Evolutionary conservation across 192 early-diverging fungal genomes (phyloP), one percentile per base, ranked within the genome.

Genomic region (Entomortierella lignicola): DNA sequence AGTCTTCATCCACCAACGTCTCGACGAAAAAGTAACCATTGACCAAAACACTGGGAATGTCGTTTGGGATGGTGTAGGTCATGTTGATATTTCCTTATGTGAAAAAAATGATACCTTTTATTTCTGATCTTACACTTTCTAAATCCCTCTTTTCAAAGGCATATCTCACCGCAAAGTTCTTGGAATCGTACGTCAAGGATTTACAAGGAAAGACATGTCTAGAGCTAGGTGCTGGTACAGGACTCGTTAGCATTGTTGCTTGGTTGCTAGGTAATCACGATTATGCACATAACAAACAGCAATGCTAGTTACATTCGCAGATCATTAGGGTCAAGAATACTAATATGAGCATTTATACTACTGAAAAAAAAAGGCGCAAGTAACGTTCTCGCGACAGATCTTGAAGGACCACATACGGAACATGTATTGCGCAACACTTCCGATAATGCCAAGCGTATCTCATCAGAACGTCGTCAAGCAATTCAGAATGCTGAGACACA

Each of bases 41-140:
- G 66, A 81, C 48, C 80, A 81, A 30, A 81, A 73, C 60, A 81
- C 71, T 29, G 80, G 80, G 20, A 81, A 81, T 27, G 80, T 81
- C 39, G 80, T 81, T 0, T 81, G 80, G 80, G 80, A 81, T 51
- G 80, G 80, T 0, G 80, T 73, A 69, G 52, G 71, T 65, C 7
- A n/a, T 39, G 47, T 55, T 53, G 4, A 58, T 37, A 12, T 12
- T 47, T 15, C 44, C 12, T 47, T 47, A 2, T 20, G 44, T 47
- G 20, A 12, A 58, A n/a, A n/a, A n/a, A n/a, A n/a, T n/a, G n/a
- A n/a, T n/a, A n/a, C n/a, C n/a, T 37, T 10, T 37, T 37, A 37
- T 10, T 37, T 37, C 34, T 37, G 34, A 37, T 37, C 34, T 10
- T 4, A 4, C 34, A 37, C 17, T 50, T 50, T 15, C 17, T 50